Base-by-base conservation (phyloP, 441 rosid species). In the Populus hybrid region DNA sequence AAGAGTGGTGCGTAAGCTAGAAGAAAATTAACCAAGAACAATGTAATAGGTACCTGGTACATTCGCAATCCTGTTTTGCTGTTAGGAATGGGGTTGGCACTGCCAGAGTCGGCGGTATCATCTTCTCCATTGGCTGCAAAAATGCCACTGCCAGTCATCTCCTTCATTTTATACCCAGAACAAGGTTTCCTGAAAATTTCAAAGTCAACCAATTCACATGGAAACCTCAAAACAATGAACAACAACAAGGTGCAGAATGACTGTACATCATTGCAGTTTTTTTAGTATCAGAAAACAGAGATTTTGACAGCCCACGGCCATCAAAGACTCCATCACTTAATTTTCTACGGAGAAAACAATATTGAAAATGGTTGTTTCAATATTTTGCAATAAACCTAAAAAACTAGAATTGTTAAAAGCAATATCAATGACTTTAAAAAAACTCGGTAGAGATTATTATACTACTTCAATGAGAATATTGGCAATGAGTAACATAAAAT, bases 91-190 rank as follows among this genome's bases (percentile, higher is more conserved):
- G 81, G 81, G 72, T 86, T 86, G 24, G 78, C 92, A 82, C 74
- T 84, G 72, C 80, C 93, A 12, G 86, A 74, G 80, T 96, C 94
- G 3, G 84, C 65, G 20, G 78, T 72, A 57, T 88, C 98, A 53
- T 81, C 69, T 75, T 88, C 94, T 79, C 86, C 92, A 50, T 86
- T 84, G 59, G 84, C 90, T 18, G 88, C 77, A 85, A 96, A 96
- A 75, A 96, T 96, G 57, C 97, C 97, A 84, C 98, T 94, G 30
- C 99, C 99, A 32, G 94, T 92, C 63, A 96, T 94, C 90, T 96
- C 99, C 81, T 96, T 94, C 92, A 93, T 85, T 83, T 94, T 96
- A 78, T 92, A 87, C 71, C 93, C 98, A 0, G 98, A 96, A 86
- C 99, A 96, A 72, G 98, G 98, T 78, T 92, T 93, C 93, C 98